Conservation (phyloP, 1,284 basidiomycete species). For the Heterobasidion parviporum region DNA sequence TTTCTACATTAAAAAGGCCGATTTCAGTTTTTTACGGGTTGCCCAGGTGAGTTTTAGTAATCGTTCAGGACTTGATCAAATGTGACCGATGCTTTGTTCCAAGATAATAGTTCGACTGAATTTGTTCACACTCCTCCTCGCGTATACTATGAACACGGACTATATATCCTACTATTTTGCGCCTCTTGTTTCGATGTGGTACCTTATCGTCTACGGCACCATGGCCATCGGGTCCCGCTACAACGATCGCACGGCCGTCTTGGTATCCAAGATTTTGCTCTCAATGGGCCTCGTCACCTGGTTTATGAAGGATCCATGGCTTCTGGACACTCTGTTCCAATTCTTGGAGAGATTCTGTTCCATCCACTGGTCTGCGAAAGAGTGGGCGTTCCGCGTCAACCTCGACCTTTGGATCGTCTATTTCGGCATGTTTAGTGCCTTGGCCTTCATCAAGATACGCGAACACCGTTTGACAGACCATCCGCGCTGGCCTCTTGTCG, state of each 20-base stretch:
- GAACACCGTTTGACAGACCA: constrained; percentile 68
- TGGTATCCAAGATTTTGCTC: constrained; percentile 61
- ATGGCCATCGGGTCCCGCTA: constrained; percentile 63
- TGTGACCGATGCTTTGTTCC: background rate
- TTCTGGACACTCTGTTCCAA: constrained; percentile 57
- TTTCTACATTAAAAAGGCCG: constrained; percentile 80
- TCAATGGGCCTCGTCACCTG: constrained; percentile 56
- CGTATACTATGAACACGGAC: constrained; percentile 86
- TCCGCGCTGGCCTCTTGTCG: constrained; percentile 50
- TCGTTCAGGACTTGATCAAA: background rate
- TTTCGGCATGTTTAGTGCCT: constrained; percentile 73
- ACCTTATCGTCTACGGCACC: constrained; percentile 76
- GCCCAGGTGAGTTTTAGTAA: constrained; percentile 39
- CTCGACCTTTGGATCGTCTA: constrained; percentile 88
- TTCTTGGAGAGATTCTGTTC: constrained; percentile 57
- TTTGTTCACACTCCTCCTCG: constrained; percentile 71
- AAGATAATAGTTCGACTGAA: constrained; percentile 79
- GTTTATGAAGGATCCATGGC: constrained; percentile 59
- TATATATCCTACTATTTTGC: constrained; percentile 88
- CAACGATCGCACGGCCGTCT: constrained; percentile 64
- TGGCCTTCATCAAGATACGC: constrained; percentile 69
- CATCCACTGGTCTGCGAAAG: constrained; percentile 76
- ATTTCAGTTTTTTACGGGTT: constrained; percentile 73
- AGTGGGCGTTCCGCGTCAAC: constrained; percentile 83
- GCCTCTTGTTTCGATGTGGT: constrained; percentile 79